Base-by-base conservation (phyloP, 2,329 filamentous ascomycete species). In the Paecilomyces sp. region DNA sequence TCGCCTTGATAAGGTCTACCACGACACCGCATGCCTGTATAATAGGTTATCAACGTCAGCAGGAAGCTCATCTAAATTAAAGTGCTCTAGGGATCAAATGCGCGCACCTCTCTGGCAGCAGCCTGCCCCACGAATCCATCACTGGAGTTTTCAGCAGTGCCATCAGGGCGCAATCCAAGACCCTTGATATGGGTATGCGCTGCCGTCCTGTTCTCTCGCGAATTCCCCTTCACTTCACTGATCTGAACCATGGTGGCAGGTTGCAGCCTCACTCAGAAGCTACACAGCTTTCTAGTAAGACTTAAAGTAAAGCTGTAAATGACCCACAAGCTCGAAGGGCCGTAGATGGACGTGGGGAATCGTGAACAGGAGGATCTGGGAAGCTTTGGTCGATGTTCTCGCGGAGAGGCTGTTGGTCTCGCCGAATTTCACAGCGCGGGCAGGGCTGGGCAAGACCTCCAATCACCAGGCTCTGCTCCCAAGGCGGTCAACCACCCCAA, bases 151-250 rank as follows among this genome's bases (percentile, higher is more conserved):
- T 96, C 92, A 63, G 94, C 91, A 57, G 85, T 88, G 64, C 94
- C 94, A 86, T 96, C 91, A 56, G 85, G 74, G 71, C 90, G 90
- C 67, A 99, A 79, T 18, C 94, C 94, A 50, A 99, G 83, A 57
- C 94, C 94, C 75, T 92, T 96, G 83, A 99, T 99, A 78, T 99
- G 94, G 57, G 93, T 97, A 79, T 99, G 94, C 68, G 93, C 90
- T 62, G 94, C 93, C 55, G 94, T 99, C 73, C 94, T 88, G 80
- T 95, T 94, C 77, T 97, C 93, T 81, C 94, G 92, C 80, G 88
- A 87, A 79, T 91, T 93, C 80, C 89, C 89, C 83, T 96, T 96
- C 72, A 96, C 90, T 80, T 96, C 92, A 81, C 90, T 95, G 78
- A 94, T 92, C 76, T 92, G 88, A 69, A 93, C 90, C 89, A 92